Base-by-base conservation (phyloP, 345 rosid species). In the Hypericum perforatum region DNA sequence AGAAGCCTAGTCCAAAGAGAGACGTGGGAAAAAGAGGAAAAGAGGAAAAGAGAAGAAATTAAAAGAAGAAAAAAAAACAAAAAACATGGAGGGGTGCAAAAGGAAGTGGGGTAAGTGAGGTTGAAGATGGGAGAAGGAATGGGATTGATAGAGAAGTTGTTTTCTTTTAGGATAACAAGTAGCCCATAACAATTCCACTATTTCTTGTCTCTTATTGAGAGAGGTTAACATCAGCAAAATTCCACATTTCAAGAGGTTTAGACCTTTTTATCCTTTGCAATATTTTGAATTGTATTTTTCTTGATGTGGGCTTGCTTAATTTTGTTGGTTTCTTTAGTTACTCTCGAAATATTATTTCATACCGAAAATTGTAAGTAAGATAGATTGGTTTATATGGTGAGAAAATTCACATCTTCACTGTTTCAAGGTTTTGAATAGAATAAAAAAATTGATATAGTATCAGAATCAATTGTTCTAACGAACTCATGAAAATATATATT, bases 171-270 rank as follows among this genome's bases (percentile, higher is more conserved):
- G 11, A 16, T n/a, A 14, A 22, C 43, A 53, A 1, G 50, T n/a
- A 40, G 39, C 11, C 9, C 57, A 55, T n/a, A 70, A 52, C 60
- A 68, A 70, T 68, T 67, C 75, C 79, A 76, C 68, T 76, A 9
- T 63, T 15, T 57, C 8, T 79, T 54, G 75, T 69, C 75, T 69
- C 65, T 60, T 57, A 22, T 41, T 11, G 0, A 9, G 36, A 37
- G 44, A 4, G 32, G 9, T 15, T 2, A 47, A 41, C 14, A 39
- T 39, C 54, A 14, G 47, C 54, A 29, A 8, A 37, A 5, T 43
- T 52, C 22, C 5, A 14, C 37, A 53, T 40, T 36, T 51, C 1
- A 22, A 22, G 32, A 22, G 4, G 32, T 22, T 22, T 22, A 4
- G 32, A 22, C 32, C 32, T 22, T 22, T 22, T 22, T 22, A 22